phyloP scores from a whole-genome alignment of 371 early-diverging fungal genomes.

The Polyrhizophydium stewartii region DNA sequence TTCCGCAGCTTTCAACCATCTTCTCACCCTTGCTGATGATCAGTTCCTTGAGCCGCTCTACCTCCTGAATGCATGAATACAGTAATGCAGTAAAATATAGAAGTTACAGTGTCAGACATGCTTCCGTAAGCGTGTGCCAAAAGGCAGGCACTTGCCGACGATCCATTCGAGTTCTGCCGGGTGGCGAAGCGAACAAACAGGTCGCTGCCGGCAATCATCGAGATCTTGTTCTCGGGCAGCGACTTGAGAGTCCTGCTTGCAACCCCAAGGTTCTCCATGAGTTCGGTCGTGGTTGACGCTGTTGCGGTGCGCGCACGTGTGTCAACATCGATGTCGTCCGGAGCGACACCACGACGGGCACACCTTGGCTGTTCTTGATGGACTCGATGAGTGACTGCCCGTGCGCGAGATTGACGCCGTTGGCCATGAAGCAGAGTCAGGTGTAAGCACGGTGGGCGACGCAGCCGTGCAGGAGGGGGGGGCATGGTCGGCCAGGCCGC shows the following conservation, averaged over 20 bases:
- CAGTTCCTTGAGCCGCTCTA: conserved; percentile 74
- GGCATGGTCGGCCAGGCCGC: no score
- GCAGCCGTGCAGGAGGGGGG: no score
- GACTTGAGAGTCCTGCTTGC: conserved; percentile 62
- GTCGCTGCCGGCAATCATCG: conserved; percentile 85
- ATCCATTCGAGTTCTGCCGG: not conserved
- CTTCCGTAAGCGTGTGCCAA: conserved; percentile 8
- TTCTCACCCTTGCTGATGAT: conserved; percentile 67
- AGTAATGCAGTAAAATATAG: no score
- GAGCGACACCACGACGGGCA: not conserved
- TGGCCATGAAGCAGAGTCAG: no score
- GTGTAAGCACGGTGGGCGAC: no score
- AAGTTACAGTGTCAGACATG: not conserved
- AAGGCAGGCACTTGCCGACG: not conserved
- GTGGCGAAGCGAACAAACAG: conserved; percentile 74
- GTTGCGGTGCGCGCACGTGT: not conserved
- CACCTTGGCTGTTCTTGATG: conserved; percentile 65
- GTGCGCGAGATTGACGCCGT: no score
- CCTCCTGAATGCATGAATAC: no score
- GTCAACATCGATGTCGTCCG: not conserved
- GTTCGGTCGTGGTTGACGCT: conserved; percentile 67
- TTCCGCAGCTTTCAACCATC: conserved; percentile 69
- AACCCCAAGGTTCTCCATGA: conserved; percentile 69
- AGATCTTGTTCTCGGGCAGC: conserved; percentile 56
- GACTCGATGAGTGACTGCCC: conserved; percentile 67